These are phyloP conservation scores for Odonthalia washingtoniensis DNA, from an alignment of 31 red algal species.

Conservation along the genomic window DNA sequence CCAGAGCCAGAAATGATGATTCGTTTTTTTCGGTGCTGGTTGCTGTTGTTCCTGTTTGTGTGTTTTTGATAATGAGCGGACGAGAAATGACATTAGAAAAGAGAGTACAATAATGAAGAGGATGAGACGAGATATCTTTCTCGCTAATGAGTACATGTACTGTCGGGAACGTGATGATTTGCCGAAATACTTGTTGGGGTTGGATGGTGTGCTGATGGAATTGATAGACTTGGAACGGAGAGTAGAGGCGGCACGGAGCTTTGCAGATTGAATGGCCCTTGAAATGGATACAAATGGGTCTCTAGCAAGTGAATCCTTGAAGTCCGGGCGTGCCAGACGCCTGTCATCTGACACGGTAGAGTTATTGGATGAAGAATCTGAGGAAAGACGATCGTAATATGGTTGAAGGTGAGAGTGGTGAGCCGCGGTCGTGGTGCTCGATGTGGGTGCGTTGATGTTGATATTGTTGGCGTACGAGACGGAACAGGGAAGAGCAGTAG, in stretches of 20 bases:
- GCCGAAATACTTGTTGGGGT: not conserved
- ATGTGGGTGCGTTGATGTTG: not conserved
- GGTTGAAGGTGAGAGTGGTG: too few relatives aligned
- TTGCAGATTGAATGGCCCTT: not conserved
- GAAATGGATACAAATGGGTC: not conserved
- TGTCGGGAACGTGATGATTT: not conserved
- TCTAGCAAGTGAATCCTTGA: not conserved
- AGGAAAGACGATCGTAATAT: too few relatives aligned
- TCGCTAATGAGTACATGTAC: not conserved
- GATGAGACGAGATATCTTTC: not conserved
- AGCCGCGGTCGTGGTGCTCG: too few relatives aligned
- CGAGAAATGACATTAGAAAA: not conserved
- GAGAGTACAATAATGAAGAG: not conserved
- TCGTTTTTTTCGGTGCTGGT: not conserved
- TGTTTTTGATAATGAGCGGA: not conserved
- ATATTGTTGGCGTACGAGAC: not conserved
- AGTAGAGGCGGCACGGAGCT: not conserved
- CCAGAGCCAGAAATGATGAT: not conserved
- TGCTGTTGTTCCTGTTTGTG: too few relatives aligned
- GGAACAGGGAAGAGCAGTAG: not conserved
- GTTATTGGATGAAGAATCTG: too few relatives aligned
- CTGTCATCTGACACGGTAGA: too few relatives aligned
- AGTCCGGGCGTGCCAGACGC: too few relatives aligned
- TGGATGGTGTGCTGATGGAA: too few relatives aligned
- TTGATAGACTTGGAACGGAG: not conserved